Conservation (phyloP, 371 early-diverging fungal species). For the Lichtheimia corymbifera region DNA sequence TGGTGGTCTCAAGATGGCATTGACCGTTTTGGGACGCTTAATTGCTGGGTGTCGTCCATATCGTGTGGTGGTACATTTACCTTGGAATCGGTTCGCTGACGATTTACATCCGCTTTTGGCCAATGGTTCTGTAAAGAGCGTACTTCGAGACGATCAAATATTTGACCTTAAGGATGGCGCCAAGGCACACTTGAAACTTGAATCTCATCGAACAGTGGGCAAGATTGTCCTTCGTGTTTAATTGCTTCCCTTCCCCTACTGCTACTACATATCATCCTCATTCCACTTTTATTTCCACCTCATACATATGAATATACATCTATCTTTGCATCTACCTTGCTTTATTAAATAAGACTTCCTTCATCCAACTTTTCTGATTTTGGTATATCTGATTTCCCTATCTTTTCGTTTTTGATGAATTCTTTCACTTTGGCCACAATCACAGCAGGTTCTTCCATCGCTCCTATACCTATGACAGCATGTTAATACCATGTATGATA, state of each 20-base stretch:
- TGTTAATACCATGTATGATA: neutral
- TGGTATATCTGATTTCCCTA: neutral
- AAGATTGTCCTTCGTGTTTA: slow-evolving; percentile 50
- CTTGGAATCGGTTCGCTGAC: slow-evolving; percentile 6
- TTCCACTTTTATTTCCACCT: no score
- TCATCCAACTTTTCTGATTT: neutral
- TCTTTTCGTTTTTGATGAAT: neutral
- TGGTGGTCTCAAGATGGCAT: slow-evolving; percentile 9
- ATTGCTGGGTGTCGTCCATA: slow-evolving; percentile 18
- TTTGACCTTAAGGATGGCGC: slow-evolving; percentile 37
- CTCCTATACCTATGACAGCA: slow-evolving; percentile 15
- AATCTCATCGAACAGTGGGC: slow-evolving; percentile 47
- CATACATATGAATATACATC: no score
- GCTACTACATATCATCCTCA: no score
- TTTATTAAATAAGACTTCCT: slow-evolving; percentile 2
- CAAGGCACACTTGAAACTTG: slow-evolving; percentile 41
- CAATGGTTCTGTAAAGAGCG: slow-evolving; percentile 10
- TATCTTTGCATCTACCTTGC: no score
- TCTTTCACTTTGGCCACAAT: slow-evolving; percentile 4
- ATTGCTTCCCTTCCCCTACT: neutral
- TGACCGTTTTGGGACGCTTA: slow-evolving; percentile 5
- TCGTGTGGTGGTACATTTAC: slow-evolving; percentile 11
- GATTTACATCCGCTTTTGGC: slow-evolving; percentile 8
- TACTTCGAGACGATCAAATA: slow-evolving; percentile 14
- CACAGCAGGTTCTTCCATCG: slow-evolving; percentile 26